phyloP scores from a whole-genome alignment of 78 protist species.

The Blattamonas nauphoetae region DNA sequence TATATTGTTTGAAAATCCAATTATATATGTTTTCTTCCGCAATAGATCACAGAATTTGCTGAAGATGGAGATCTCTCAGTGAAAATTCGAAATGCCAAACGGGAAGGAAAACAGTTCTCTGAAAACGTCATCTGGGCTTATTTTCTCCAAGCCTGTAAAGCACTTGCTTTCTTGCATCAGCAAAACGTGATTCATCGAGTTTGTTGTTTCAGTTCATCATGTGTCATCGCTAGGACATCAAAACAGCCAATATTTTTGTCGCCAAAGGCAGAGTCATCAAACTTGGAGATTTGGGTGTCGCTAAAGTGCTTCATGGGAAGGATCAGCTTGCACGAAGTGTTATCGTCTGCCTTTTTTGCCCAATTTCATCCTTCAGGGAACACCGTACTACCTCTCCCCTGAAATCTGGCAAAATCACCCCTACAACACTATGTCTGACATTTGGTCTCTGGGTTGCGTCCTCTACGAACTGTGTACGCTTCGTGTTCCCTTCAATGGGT shows the following conservation, averaged over 20 bases:
- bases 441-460: too few species aligned
- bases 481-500: too few species aligned
- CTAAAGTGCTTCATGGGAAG: background rate
- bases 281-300: constrained; percentile 30
- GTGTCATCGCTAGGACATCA: constrained; percentile 17
- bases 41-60: constrained; percentile 30
- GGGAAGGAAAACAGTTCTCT: background rate
- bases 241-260: constrained; percentile 27
- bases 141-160: constrained; percentile 49
- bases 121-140: constrained; percentile 43
- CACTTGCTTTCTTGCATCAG: constrained; percentile 33
- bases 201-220: background rate
- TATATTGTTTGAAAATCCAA: constrained; percentile 8
- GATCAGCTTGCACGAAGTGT: constrained; percentile 11
- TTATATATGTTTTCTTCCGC: background rate
- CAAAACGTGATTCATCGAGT: constrained; percentile 29
- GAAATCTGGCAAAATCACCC: too few species aligned
- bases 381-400: too few species aligned
- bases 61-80: constrained; percentile 20
- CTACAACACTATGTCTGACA: too few species aligned
- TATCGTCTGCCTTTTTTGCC: constrained; percentile 4
- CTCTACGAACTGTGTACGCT: too few species aligned
- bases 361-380: too few species aligned
- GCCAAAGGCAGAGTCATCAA: background rate
- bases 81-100: background rate